phyloP scores from a whole-genome alignment of 192 early-diverging fungal genomes.

The Endogone sp. region DNA sequence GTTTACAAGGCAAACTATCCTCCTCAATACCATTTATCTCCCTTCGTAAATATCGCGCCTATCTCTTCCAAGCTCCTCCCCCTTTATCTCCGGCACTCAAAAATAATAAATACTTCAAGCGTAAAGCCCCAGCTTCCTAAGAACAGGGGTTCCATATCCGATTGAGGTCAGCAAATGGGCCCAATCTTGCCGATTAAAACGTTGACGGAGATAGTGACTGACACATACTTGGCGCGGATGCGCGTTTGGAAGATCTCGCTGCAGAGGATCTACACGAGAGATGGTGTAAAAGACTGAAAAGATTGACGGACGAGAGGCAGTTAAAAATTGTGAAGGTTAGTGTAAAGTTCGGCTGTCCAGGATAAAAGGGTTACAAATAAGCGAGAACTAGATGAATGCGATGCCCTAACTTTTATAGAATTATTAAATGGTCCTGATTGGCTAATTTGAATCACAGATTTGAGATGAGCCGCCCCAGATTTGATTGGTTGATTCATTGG shows the following conservation, averaged over 20 bases:
- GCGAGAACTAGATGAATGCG: slow-evolving; percentile 3
- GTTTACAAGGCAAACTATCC: no score
- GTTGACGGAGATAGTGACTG: slow-evolving; percentile 65
- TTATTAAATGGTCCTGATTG: no score
- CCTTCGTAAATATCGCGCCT: not conserved
- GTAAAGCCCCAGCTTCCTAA: slow-evolving; percentile 11
- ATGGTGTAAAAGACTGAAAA: slow-evolving; percentile 59
- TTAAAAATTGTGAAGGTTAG: not conserved
- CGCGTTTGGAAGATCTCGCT: slow-evolving; percentile 75
- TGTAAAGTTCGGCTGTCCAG: no score
- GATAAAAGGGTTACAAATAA: slow-evolving; percentile 8
- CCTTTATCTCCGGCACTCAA: not conserved
- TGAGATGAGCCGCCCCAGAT: no score
- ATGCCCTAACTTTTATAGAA: not conserved
- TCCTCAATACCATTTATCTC: not conserved
- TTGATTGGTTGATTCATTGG: no score
- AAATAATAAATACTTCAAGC: not conserved
- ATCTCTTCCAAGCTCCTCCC: not conserved
- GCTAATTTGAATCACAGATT: no score
- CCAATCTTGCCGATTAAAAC: slow-evolving; percentile 51
- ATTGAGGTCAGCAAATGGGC: slow-evolving; percentile 27
- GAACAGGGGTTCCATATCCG: slow-evolving; percentile 40
- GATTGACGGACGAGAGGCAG: slow-evolving; percentile 17
- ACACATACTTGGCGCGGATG: slow-evolving; percentile 59
- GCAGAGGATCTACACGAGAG: slow-evolving; percentile 71